These are phyloP conservation scores for Dinochytrium kinnereticum DNA, from an alignment of 371 early-diverging fungal species.

Conservation along the genomic window DNA sequence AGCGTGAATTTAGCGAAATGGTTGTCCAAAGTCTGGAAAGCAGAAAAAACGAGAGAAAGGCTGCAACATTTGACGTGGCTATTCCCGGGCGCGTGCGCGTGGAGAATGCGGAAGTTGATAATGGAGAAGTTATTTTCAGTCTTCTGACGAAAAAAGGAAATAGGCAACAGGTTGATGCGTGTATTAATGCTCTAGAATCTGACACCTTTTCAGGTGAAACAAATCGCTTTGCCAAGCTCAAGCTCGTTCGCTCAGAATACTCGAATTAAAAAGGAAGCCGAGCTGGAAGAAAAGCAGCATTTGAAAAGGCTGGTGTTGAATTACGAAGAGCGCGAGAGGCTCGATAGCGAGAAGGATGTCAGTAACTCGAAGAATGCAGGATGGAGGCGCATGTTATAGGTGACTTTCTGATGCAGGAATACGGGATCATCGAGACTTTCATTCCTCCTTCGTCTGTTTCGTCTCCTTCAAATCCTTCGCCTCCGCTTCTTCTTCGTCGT, in stretches of 20 bases:
- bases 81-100: conserved; percentile 69
- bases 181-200: not conserved
- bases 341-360: conserved; percentile 4
- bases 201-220: conserved; percentile 52
- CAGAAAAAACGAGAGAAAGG: conserved; percentile 77
- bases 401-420: not conserved
- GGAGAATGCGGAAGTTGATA: conserved; percentile 22
- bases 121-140: conserved; percentile 79
- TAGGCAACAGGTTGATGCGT: conserved; percentile 74
- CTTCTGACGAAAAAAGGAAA: conserved; percentile 91
- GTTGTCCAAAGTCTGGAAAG: conserved; percentile 83
- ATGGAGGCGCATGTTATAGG: not conserved
- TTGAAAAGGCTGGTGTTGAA: conserved; percentile 89
- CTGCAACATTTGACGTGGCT: conserved; percentile 77
- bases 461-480: conserved; percentile 26
- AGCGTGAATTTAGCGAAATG: conserved; percentile 77
- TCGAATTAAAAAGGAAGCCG: conserved; percentile 82
- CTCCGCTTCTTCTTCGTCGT: conserved; percentile 43
- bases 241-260: conserved; percentile 83
- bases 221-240: conserved; percentile 85
- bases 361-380: not conserved
- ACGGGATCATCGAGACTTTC: not conserved
- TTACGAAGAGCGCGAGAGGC: conserved; percentile 64
- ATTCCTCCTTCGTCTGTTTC: conserved; percentile 6
- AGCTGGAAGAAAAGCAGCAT: conserved; percentile 84